These are phyloP conservation scores for Huiozyma sinensis DNA, from an alignment of 805 yeast species.

Conservation along the genomic window DNA sequence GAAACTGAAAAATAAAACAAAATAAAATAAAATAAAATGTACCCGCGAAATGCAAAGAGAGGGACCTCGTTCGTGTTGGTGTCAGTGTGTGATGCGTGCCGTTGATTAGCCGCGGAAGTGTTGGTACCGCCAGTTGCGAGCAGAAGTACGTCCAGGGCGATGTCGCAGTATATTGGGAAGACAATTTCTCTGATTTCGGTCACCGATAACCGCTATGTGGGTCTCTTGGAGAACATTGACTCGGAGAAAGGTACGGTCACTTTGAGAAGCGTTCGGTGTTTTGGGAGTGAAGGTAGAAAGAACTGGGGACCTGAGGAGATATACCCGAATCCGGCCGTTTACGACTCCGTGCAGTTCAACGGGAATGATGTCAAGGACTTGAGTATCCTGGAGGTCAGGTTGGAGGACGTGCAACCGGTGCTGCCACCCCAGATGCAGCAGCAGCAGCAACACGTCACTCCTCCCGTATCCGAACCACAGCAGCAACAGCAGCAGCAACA, in stretches of 20 bases:
- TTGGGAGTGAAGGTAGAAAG: slow-evolving; percentile 88
- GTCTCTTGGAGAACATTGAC: slow-evolving; percentile 75
- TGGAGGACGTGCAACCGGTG: slow-evolving; percentile 53
- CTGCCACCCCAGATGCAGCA: slow-evolving; percentile 9
- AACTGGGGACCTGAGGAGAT: slow-evolving; percentile 61
- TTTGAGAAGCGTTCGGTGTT: slow-evolving; percentile 63
- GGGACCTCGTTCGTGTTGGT: too few relatives aligned
- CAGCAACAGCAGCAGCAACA: background rate
- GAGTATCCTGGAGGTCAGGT: slow-evolving; percentile 64
- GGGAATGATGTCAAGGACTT: slow-evolving; percentile 90
- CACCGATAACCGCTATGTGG: slow-evolving; percentile 57
- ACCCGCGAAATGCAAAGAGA: too few relatives aligned
- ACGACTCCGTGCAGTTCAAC: slow-evolving; percentile 70
- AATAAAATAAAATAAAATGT: too few relatives aligned
- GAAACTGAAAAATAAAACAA: too few relatives aligned
- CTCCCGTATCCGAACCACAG: slow-evolving; percentile 1
- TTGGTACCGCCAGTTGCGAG: background rate
- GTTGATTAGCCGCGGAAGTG: background rate
- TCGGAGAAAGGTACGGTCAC: slow-evolving; percentile 88
- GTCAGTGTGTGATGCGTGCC: too few relatives aligned
- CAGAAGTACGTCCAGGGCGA: slow-evolving; percentile 19
- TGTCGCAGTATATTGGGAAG: slow-evolving; percentile 92
- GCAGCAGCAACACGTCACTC: background rate
- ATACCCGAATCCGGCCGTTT: slow-evolving; percentile 54
- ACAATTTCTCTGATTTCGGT: slow-evolving; percentile 33